Evolutionary conservation across 208 protist genomes (phyloP).

Genomic region (Paratrypanosoma confusum): DNA sequence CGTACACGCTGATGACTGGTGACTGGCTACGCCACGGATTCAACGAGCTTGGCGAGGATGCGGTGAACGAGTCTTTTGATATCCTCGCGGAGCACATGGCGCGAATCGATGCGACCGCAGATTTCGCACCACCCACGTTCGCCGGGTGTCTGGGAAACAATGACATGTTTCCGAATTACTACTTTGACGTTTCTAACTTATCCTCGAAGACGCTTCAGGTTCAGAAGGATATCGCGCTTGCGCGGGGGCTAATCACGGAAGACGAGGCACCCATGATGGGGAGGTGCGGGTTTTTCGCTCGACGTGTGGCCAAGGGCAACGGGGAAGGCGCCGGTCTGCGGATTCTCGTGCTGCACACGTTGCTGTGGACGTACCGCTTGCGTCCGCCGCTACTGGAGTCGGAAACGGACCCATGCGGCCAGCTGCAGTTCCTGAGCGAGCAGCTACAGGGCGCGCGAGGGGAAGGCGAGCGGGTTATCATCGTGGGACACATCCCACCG

Average conservation of each 20-base stretch:
- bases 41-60: slow-evolving; percentile 4
- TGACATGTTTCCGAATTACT: slow-evolving; percentile 63
- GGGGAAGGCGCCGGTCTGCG: slow-evolving; percentile 11
- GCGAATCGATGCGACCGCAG: too few species aligned
- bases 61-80: slow-evolving; percentile 15
- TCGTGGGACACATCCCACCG: slow-evolving; percentile 73
- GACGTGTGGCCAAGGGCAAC: slow-evolving; percentile 20
- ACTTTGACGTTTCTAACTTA: slow-evolving; percentile 19
- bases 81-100: slow-evolving; percentile 1
- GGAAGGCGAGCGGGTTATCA: slow-evolving; percentile 40
- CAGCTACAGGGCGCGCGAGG: slow-evolving; percentile 23
- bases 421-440: slow-evolving; percentile 47
- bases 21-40: slow-evolving; percentile 70
- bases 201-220: slow-evolving; percentile 14
- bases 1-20: slow-evolving; percentile 28
- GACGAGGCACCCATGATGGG: slow-evolving; percentile 8
- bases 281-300: neutral
- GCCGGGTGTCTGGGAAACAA: slow-evolving; percentile 55
- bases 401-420: slow-evolving; percentile 53
- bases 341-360: slow-evolving; percentile 61
- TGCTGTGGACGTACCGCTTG: slow-evolving; percentile 48
- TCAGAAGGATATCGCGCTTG: slow-evolving; percentile 17
- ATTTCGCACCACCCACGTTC: slow-evolving; percentile 13
- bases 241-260: slow-evolving; percentile 15
- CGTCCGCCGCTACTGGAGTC: slow-evolving; percentile 19